Evolutionary conservation across 192 early-diverging fungal species (phyloP), one percentile per base, ranked within the genome.

Genomic region (Backusella psychrophila): DNA sequence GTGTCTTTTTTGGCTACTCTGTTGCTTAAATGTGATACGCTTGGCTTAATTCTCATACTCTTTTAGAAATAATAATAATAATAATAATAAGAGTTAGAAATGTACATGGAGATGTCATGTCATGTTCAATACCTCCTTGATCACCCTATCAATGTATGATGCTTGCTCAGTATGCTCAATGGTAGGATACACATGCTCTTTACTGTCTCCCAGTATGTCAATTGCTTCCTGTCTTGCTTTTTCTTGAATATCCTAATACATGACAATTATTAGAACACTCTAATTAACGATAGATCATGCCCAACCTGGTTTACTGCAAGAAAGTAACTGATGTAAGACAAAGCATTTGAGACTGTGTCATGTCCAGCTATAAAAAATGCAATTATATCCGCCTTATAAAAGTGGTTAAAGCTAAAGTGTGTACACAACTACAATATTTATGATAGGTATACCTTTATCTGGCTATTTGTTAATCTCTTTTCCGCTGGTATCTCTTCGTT

Each of bases 321-420:
- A 77, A 85, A 82, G 65, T 84, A 84, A 42, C 85, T 69, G 26
- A 83, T 33, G 36, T 80, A 75, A 49, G 80, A 71, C 3, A 88
- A 65, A 6, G 82, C 71, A 41, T 69, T 67, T 9, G 78, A 21
- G n/a, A 67, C 65, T 17, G 78, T 79, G 21, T 79, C 78, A 44
- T 79, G 78, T 0, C 72, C 69, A 11, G 19, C 21, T 7, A 31
- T 2, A 36, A 67, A 23, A 21, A 33, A 44, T 36, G 39, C 39
- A 17, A 66, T 26, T 12, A n/a, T 46, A 23, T 26, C 15, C 29
- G 21, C 29, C 44, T 65, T 15, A 49, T 33, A 11, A 39, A 42
- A 4, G 4, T 21, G 4, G 49, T n/a, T 38, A 75, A 39, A 39
- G 11, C 8, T 39, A 39, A 12, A 39, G 2, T 7, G 9, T 39